These are phyloP conservation scores for Gentiana macrophylla DNA, from an alignment of 257 asterid genomes.

Conservation along the genomic window DNA sequence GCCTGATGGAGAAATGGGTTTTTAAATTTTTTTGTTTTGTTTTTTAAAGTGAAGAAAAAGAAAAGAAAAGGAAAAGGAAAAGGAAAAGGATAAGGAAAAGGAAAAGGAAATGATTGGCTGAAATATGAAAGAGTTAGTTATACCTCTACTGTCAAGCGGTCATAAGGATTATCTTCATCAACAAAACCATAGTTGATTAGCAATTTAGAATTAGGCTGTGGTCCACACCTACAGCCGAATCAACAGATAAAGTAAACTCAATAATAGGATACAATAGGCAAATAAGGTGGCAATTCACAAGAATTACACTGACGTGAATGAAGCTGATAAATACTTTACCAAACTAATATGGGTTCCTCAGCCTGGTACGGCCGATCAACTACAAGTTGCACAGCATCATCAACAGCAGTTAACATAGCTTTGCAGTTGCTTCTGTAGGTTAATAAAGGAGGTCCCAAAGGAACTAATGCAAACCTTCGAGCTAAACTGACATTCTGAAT, in stretches of 20 bases:
- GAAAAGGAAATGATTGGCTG: neutral
- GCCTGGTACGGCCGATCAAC: slow-evolving; percentile 75
- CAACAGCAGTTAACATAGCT: slow-evolving; percentile 83
- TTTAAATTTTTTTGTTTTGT: too few species aligned
- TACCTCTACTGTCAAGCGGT: slow-evolving; percentile 85
- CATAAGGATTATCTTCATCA: slow-evolving; percentile 84
- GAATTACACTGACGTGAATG: neutral
- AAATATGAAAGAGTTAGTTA: slow-evolving; percentile 7
- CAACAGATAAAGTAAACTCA: too few species aligned
- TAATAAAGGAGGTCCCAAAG: slow-evolving; percentile 84
- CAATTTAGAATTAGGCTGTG: slow-evolving; percentile 90
- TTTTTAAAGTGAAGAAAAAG: too few species aligned
- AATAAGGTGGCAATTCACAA: neutral
- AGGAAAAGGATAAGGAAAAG: too few species aligned
- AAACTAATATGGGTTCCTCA: slow-evolving; percentile 86
- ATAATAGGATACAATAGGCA: neutral
- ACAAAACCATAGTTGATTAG: slow-evolving; percentile 96
- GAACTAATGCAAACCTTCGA: slow-evolving; percentile 94
- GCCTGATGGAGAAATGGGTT: slow-evolving; percentile 39
- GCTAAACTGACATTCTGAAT: slow-evolving; percentile 94
- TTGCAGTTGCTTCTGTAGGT: slow-evolving; percentile 93
- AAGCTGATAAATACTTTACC: slow-evolving; percentile 37
- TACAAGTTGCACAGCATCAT: slow-evolving; percentile 78
- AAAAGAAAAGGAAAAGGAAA: too few species aligned
- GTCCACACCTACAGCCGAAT: slow-evolving; percentile 73